Percentiles rank a stretch among this genome's conserved stretches.
These are phyloP conservation scores for Paraconiothyrium sp. DNA, from an alignment of 2,329 filamentous ascomycete species.

Conservation along the genomic window DNA sequence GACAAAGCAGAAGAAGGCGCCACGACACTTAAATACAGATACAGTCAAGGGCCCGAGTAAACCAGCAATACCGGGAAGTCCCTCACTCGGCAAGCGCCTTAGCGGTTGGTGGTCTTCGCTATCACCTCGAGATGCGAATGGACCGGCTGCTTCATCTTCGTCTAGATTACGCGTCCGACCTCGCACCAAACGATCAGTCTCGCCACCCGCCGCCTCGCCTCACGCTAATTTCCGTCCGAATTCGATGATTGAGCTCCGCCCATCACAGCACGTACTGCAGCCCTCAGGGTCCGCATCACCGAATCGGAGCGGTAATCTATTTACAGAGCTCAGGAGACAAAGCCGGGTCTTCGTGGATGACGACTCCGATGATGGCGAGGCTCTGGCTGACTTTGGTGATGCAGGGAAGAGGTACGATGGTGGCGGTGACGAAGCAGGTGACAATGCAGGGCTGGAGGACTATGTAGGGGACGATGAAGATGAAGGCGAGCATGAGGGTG, in stretches of 20 bases:
- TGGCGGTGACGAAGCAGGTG: neutral
- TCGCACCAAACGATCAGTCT: slow-evolving; percentile 13
- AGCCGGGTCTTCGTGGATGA: slow-evolving; percentile 37
- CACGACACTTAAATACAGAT: slow-evolving; percentile 20
- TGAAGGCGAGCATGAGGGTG: slow-evolving; percentile 16
- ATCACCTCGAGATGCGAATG: slow-evolving; percentile 28
- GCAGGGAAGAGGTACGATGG: slow-evolving; percentile 20
- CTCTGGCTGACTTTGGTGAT: slow-evolving; percentile 19
- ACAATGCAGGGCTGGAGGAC: slow-evolving; percentile 12
- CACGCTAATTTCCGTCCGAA: slow-evolving; percentile 37
- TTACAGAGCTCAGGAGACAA: slow-evolving; percentile 57
- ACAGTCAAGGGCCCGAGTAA: slow-evolving; percentile 2
- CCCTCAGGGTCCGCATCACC: slow-evolving; percentile 15
- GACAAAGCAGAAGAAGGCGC: slow-evolving; percentile 27
- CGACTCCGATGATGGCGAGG: slow-evolving; percentile 15
- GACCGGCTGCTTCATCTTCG: slow-evolving; percentile 13
- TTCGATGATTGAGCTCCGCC: slow-evolving; percentile 50
- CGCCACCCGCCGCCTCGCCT: slow-evolving; percentile 22
- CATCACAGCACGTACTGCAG: slow-evolving; percentile 26
- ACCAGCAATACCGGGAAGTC: slow-evolving; percentile 33
- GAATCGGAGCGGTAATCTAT: slow-evolving; percentile 43
- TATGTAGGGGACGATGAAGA: slow-evolving; percentile 23
- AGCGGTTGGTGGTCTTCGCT: slow-evolving; percentile 50
- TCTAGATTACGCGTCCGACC: slow-evolving; percentile 14
- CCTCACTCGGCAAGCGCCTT: slow-evolving; percentile 41